Evolutionary conservation across 2,329 filamentous ascomycete species (phyloP).

Genomic region (Colletotrichum trifolii): DNA sequence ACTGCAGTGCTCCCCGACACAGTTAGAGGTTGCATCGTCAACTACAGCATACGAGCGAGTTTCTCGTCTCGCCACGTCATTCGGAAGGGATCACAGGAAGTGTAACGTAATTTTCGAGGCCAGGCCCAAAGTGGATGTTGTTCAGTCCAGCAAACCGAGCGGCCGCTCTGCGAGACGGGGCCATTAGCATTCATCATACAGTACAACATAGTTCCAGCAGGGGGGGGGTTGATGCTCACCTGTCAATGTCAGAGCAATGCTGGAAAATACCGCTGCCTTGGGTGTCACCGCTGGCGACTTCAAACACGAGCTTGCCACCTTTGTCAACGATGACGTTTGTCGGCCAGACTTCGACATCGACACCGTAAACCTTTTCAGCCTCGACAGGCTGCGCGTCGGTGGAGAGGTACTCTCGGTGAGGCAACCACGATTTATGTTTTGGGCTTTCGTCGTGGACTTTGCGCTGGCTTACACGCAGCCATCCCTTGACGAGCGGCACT

Average conservation of each 20-base stretch:
- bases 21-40: too few relatives aligned
- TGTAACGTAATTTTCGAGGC: constrained; percentile 61
- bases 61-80: neutral
- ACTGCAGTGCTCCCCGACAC: too few relatives aligned
- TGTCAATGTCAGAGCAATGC: constrained; percentile 61
- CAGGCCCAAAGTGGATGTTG: constrained; percentile 62
- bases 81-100: constrained; percentile 61
- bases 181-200: constrained; percentile 49
- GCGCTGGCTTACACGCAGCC: constrained; percentile 68
- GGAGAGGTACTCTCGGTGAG: constrained; percentile 68
- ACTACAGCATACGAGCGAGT: too few relatives aligned
- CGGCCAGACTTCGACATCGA: constrained; percentile 74
- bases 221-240: constrained; percentile 44
- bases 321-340: constrained; percentile 64
- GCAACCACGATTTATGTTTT: constrained; percentile 64
- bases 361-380: constrained; percentile 64
- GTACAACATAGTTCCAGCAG: too few relatives aligned
- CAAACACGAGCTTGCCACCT: constrained; percentile 65
- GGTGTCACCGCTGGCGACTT: constrained; percentile 67
- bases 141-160: constrained; percentile 57
- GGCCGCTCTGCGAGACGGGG: constrained; percentile 56
- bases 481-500: constrained; percentile 72
- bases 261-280: constrained; percentile 68
- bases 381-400: constrained; percentile 66
- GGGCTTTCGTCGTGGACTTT: constrained; percentile 62